These are phyloP conservation scores for Camptophora hylomeconis DNA, from an alignment of 2,329 filamentous ascomycete genomes.

Conservation along the genomic window DNA sequence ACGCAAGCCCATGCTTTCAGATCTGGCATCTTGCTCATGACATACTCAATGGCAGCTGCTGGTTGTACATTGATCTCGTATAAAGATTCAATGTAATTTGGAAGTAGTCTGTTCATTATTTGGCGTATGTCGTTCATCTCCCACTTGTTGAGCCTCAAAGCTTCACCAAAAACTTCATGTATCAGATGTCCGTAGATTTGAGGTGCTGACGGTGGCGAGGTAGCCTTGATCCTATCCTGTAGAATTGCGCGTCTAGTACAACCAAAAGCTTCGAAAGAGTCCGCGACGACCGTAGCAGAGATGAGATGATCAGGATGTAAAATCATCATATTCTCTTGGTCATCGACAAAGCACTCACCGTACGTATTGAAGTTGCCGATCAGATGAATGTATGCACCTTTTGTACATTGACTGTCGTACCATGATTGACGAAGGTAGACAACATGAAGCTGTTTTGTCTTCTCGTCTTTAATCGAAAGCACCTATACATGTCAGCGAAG, in stretches of 20 bases:
- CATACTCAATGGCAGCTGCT: constrained; percentile 60
- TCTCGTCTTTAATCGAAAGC: constrained; percentile 69
- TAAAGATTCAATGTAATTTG: constrained; percentile 72
- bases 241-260: constrained; percentile 84
- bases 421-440: constrained; percentile 76
- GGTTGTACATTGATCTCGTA: constrained; percentile 73
- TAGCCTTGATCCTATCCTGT: constrained; percentile 88
- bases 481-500: constrained; percentile 41
- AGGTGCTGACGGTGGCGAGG: constrained; percentile 62
- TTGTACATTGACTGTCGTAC: constrained; percentile 64
- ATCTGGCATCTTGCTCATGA: constrained; percentile 71
- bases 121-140: constrained; percentile 52
- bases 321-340: constrained; percentile 71
- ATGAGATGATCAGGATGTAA: constrained; percentile 91
- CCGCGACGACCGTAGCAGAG: constrained; percentile 88
- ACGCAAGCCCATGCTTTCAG: constrained; percentile 69
- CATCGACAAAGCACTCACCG: constrained; percentile 70
- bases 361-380: constrained; percentile 60
- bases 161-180: constrained; percentile 90
- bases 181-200: constrained; percentile 88
- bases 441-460: constrained; percentile 48
- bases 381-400: constrained; percentile 70
- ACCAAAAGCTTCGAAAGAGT: constrained; percentile 64
- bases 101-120: constrained; percentile 56
- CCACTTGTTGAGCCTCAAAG: constrained; percentile 73